phyloP scores from a whole-genome alignment of 495 filamentous ascomycete species.

The Penicillium chermesinum region DNA sequence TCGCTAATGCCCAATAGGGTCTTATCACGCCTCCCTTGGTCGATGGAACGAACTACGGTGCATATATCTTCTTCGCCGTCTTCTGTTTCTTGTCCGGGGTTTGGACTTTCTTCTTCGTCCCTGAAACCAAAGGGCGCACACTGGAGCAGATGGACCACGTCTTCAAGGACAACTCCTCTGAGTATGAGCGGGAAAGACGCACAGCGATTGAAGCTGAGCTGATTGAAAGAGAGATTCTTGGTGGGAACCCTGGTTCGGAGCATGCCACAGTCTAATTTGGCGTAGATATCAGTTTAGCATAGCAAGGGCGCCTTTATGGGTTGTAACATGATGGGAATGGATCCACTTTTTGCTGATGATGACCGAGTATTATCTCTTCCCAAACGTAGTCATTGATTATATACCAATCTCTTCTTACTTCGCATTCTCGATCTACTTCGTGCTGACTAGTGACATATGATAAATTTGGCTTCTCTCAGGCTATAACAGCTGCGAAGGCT shows the following conservation, averaged over 20 bases:
- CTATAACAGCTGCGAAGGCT: no score
- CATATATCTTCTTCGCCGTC: slow-evolving; percentile 52
- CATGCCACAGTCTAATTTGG: background rate
- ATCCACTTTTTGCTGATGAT: no score
- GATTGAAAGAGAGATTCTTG: background rate
- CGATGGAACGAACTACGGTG: slow-evolving; percentile 50
- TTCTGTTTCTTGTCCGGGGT: slow-evolving; percentile 51
- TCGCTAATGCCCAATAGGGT: no score
- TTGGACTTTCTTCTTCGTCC: slow-evolving; percentile 52
- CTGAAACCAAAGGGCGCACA: slow-evolving; percentile 54
- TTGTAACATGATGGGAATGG: no score
- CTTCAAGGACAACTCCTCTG: slow-evolving; percentile 44
- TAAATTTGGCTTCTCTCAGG: no score
- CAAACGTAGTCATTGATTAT: no score
- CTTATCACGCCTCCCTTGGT: slow-evolving; percentile 52
- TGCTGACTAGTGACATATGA: no score
- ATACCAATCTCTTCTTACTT: no score
- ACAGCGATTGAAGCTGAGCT: slow-evolving; percentile 33
- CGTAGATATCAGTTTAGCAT: background rate
- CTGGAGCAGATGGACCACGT: slow-evolving; percentile 55
- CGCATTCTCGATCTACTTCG: no score
- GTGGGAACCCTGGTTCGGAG: background rate
- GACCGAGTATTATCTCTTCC: no score
- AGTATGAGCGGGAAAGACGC: slow-evolving; percentile 33
- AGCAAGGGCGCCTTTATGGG: background rate